Conservation (phyloP, 2,329 filamentous ascomycete genomes). For the Lecanosticta acicola region DNA sequence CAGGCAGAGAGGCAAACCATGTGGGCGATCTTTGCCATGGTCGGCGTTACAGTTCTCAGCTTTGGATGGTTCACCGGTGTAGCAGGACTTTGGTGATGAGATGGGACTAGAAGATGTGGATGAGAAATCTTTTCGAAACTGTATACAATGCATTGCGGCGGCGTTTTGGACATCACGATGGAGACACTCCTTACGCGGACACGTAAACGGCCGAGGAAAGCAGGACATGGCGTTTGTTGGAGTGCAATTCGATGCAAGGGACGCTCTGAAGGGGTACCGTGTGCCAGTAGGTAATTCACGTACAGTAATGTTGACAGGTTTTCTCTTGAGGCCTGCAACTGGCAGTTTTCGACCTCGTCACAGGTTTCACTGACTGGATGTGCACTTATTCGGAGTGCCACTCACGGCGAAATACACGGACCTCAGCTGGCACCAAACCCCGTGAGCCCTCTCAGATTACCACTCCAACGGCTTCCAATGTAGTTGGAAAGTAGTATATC, state of each 20-base stretch:
- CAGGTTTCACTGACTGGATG: too few relatives aligned
- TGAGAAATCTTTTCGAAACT: conserved; percentile 1
- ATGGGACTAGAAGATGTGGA: neutral
- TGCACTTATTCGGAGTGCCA: too few relatives aligned
- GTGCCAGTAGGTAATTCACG: neutral
- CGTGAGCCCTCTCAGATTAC: too few relatives aligned
- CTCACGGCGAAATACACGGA: too few relatives aligned
- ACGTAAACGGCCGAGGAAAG: conserved; percentile 3
- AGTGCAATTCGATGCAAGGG: neutral
- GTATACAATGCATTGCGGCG: conserved; percentile 16
- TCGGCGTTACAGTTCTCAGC: conserved; percentile 51
- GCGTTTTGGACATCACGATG: conserved; percentile 11
- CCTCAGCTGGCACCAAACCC: too few relatives aligned
- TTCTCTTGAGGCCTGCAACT: neutral
- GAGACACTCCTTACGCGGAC: conserved; percentile 15
- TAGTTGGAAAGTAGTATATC: too few relatives aligned
- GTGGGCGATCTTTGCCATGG: conserved; percentile 52
- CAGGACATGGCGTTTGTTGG: conserved; percentile 4
- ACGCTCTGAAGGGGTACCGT: neutral
- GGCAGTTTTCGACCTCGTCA: too few relatives aligned
- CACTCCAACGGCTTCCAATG: too few relatives aligned
- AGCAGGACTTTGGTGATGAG: conserved; percentile 36
- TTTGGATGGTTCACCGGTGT: conserved; percentile 50
- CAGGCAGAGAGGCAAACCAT: conserved; percentile 51
- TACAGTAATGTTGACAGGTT: neutral